Conservation (phyloP, 1,139 yeast genomes). For the Kodamaea arcana region DNA sequence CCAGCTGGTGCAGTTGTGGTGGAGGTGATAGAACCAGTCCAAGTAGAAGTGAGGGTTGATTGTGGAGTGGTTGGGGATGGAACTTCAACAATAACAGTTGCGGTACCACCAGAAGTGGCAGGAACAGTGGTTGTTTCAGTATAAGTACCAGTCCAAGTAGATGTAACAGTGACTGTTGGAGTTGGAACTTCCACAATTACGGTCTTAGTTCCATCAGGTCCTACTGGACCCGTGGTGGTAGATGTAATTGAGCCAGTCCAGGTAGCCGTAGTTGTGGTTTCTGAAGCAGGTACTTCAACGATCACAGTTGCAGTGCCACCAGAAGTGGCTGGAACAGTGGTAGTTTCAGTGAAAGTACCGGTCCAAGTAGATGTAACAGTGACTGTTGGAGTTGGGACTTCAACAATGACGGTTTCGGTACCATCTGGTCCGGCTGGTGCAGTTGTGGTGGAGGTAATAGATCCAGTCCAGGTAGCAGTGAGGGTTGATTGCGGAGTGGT, state of each 20-base stretch:
- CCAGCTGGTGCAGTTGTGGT: slow-evolving; percentile 9
- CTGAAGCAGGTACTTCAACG: slow-evolving; percentile 1
- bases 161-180: slow-evolving; percentile 1
- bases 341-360: slow-evolving; percentile 12
- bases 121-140: slow-evolving; percentile 6
- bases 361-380: slow-evolving; percentile 8
- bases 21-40: slow-evolving; percentile 7
- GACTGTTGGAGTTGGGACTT: slow-evolving; percentile 17
- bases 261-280: background rate
- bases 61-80: slow-evolving; percentile 11
- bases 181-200: slow-evolving; percentile 3
- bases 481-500: slow-evolving; percentile 8
- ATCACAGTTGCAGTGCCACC: slow-evolving; percentile 2
- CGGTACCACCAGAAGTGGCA: slow-evolving; percentile 10
- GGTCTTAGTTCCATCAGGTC: slow-evolving; percentile 1
- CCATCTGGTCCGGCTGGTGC: slow-evolving; percentile 10
- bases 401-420: slow-evolving; percentile 14
- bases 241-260: slow-evolving; percentile 1
- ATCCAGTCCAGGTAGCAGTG: slow-evolving; percentile 7
- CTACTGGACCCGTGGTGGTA: slow-evolving; percentile 1
- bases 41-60: slow-evolving; percentile 11
- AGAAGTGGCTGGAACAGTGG: slow-evolving; percentile 4
- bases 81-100: slow-evolving; percentile 14
- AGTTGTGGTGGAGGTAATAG: slow-evolving; percentile 4
- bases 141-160: slow-evolving; percentile 3